Base-by-base conservation (phyloP, 2,329 filamentous ascomycete genomes). In the Colletotrichum melonis region DNA sequence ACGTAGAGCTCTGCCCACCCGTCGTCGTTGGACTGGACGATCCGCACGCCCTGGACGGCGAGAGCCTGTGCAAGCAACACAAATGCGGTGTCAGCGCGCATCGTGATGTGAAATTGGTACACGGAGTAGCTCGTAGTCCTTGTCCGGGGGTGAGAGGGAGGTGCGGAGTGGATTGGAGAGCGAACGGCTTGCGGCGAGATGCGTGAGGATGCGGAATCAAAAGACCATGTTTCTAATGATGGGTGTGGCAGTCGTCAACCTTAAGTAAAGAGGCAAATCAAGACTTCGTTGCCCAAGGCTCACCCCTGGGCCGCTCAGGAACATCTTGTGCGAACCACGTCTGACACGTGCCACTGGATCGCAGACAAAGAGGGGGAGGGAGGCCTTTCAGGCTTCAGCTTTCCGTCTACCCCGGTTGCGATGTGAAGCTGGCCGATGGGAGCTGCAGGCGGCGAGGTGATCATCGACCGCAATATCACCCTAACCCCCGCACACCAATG, bases 1-100 rank as follows among this genome's bases (percentile, higher is more conserved):
- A 92, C 82, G 77, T 94, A 93, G 54, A 87, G 87, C 82, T 93
- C 92, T 5, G 92, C 91, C 92, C 92, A 94, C 42, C 92, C 92
- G 78, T 94, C 92, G 76, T 94, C 92, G 80, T 94, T 94, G 89
- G 56, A 87, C 79, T 64, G 76, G 79, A 80, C 79, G 77, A 92
- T 89, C 76, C 90, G 89, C 58, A 87, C 78, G 67, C 77, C 78
- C 22, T 80, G 74, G 46, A 62, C 73, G 58, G 69, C 74, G 30
- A 75, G 55, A 35, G 46, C 62, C 68, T 73, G 68, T 22, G 68
- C 60, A 28, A 75, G 65, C 62, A 74, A 49, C 57, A 64, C 74
- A 58, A 75, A 52, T 42, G 68, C 46, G 38, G 68, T 30, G 14
- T 46, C 14, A 38, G 57, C 56, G 62, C 68, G 72, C 72, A 74